Conservation (phyloP, 2,329 filamentous ascomycete genomes). For the Madurella mycetomatis region DNA sequence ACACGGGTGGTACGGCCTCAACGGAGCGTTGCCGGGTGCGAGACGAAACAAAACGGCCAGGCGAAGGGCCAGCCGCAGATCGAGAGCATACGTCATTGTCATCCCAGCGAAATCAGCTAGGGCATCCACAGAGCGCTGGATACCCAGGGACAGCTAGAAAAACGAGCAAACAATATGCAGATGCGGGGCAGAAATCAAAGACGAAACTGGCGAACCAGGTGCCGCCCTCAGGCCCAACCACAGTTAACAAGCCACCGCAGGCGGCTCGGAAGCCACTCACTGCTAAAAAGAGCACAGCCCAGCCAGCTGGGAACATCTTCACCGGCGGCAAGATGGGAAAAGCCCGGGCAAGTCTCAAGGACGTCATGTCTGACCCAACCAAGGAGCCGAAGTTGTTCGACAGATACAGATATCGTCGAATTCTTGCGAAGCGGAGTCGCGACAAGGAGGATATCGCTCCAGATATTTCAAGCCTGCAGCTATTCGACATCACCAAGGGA, state of each 20-base stretch:
- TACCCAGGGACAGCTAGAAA: constrained; percentile 28
- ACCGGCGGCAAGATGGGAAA: constrained; percentile 38
- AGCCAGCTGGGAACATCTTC: constrained; percentile 41
- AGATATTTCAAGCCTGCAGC: constrained; percentile 29
- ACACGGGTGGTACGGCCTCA: not conserved
- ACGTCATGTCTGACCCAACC: constrained; percentile 38
- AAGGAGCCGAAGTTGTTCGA: constrained; percentile 40
- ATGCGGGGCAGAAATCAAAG: constrained; percentile 14
- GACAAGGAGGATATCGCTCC: constrained; percentile 41
- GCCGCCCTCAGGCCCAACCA: not conserved
- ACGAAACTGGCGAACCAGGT: not conserved
- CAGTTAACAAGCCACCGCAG: not conserved
- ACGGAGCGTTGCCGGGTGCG: not conserved
- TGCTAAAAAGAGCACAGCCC: constrained; percentile 19
- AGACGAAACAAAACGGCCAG: not conserved
- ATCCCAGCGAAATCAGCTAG: constrained; percentile 6
- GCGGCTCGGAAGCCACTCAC: constrained; percentile 10
- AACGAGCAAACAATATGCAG: constrained; percentile 17
- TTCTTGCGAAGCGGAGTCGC: constrained; percentile 40
- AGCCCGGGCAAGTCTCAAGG: constrained; percentile 33
- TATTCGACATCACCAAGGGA: constrained; percentile 30
- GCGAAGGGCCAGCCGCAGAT: not conserved
- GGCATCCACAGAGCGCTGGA: constrained; percentile 17
- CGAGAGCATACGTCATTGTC: not conserved
- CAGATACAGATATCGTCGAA: constrained; percentile 35